Evolutionary conservation across 192 early-diverging fungal species (phyloP).

Genomic region (Chytriomyces sp.): DNA sequence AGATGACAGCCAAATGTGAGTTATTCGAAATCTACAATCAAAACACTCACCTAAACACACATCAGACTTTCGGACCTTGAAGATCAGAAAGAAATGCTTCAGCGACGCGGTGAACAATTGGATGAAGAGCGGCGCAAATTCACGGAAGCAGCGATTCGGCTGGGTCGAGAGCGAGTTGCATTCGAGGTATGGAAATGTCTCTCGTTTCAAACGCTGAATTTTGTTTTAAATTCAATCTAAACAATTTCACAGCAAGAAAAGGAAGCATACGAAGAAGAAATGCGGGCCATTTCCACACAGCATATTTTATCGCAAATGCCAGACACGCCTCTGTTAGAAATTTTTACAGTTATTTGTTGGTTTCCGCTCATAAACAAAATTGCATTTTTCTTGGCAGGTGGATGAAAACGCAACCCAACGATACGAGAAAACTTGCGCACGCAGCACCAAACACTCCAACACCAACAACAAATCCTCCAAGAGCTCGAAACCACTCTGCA

Average conservation of each 20-base stretch:
- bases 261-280: constrained; percentile 27
- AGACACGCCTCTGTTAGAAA: constrained; percentile 14
- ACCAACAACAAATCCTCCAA: not conserved
- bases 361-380: too few species aligned
- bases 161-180: constrained; percentile 69
- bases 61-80: constrained; percentile 26
- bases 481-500: not conserved
- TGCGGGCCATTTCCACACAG: not conserved
- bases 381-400: not conserved
- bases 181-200: constrained; percentile 16
- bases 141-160: constrained; percentile 71
- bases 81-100: constrained; percentile 41
- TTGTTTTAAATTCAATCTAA: too few species aligned
- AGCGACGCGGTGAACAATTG: constrained; percentile 56
- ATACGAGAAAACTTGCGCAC: not conserved
- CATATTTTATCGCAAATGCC: constrained; percentile 28
- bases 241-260: not conserved
- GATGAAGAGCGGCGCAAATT: constrained; percentile 69
- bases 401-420: not conserved
- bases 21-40: not conserved
- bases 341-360: not conserved
- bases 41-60: too few species aligned
- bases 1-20: too few species aligned
- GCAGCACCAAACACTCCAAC: not conserved
- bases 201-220: too few species aligned